phyloP scores from a whole-genome alignment of 345 rosid species.

The Brassica carinata region DNA sequence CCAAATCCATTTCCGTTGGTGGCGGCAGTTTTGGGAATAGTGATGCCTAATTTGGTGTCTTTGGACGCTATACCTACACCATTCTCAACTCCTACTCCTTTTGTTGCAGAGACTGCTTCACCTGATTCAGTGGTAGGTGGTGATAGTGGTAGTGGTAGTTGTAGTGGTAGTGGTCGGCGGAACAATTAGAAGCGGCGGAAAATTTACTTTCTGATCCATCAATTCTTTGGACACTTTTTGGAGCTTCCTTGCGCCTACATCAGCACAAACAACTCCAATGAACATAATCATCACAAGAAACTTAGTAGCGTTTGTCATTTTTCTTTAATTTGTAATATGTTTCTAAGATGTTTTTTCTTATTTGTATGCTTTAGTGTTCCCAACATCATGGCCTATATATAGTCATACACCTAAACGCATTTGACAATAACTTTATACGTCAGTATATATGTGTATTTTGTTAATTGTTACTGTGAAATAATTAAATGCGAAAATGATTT shows the following conservation, averaged over 20 bases:
- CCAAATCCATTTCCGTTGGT: background rate
- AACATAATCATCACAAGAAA: too few species aligned
- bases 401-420: background rate
- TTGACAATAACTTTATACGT: background rate
- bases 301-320: too few species aligned
- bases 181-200: background rate
- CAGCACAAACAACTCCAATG: conserved; percentile 4
- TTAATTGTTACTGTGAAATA: background rate
- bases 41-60: background rate
- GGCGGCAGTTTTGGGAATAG: background rate
- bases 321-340: background rate
- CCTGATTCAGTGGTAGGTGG: background rate
- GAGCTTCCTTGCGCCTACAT: conserved; percentile 6
- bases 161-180: background rate
- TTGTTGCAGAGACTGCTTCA: background rate
- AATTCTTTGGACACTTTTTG: background rate
- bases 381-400: background rate
- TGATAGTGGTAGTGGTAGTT: too few species aligned
- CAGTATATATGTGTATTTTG: background rate
- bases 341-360: background rate
- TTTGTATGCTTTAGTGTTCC: background rate
- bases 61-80: background rate
- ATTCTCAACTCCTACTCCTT: background rate
- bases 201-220: background rate
- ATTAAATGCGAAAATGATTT: background rate